phyloP scores from a whole-genome alignment of 1,139 yeast genomes.

The Nakaseomyces glabratus region DNA sequence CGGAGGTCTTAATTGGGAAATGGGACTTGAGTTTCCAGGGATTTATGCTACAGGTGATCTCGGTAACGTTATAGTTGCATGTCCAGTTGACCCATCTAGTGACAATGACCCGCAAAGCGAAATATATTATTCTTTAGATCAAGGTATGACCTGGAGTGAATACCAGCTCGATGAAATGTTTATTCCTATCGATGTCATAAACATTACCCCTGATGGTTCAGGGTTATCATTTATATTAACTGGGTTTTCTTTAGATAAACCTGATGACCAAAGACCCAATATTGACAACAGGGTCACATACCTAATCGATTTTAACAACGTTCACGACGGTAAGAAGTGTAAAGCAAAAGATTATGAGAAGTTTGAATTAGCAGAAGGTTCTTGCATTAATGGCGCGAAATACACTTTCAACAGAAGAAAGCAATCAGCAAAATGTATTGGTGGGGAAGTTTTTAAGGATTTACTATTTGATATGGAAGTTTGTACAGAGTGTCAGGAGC shows the following conservation, averaged over 20 bases:
- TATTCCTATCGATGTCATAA: constrained; percentile 40
- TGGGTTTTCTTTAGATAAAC: constrained; percentile 32
- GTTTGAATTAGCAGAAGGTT: constrained; percentile 48
- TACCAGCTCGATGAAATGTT: constrained; percentile 42
- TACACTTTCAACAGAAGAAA: constrained; percentile 65
- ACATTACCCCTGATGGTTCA: constrained; percentile 65
- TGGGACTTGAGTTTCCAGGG: constrained; percentile 47
- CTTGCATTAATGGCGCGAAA: constrained; percentile 66
- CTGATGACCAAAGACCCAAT: constrained; percentile 7
- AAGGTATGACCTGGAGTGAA: constrained; percentile 58
- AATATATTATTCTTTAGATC: constrained; percentile 61
- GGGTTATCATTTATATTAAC: constrained; percentile 50
- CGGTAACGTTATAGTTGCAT: constrained; percentile 66
- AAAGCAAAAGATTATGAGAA: constrained; percentile 53
- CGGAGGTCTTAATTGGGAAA: constrained; percentile 45
- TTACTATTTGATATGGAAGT: constrained; percentile 45
- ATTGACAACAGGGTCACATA: constrained; percentile 27
- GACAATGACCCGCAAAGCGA: constrained; percentile 27
- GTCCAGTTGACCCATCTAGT: constrained; percentile 30
- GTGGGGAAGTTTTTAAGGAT: constrained; percentile 52
- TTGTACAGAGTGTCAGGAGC: constrained; percentile 53
- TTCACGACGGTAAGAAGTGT: constrained; percentile 49
- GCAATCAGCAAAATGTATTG: constrained; percentile 58
- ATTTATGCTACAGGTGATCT: constrained; percentile 65
- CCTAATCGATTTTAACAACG: constrained; percentile 53